phyloP scores from a whole-genome alignment of 2,329 filamentous ascomycete species.

The Acrocalymma vagum region DNA sequence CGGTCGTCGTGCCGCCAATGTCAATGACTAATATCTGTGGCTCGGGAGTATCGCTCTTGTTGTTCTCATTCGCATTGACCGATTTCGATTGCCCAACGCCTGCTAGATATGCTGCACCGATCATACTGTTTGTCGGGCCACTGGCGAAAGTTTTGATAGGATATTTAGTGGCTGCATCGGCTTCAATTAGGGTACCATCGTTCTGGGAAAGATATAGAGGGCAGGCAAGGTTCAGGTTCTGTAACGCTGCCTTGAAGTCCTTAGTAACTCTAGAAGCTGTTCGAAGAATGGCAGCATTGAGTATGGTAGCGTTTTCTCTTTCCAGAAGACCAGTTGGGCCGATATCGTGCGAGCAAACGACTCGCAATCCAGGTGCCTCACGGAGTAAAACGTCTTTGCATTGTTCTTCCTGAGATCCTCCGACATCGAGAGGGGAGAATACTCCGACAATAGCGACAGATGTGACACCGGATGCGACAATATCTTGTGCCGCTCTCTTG shows the following conservation, averaged over 20 bases:
- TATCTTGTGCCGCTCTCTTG: slow-evolving; percentile 38
- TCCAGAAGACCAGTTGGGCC: slow-evolving; percentile 62
- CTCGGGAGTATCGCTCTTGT: slow-evolving; percentile 15
- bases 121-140: slow-evolving; percentile 68
- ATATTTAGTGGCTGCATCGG: slow-evolving; percentile 59
- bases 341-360: slow-evolving; percentile 56
- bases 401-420: slow-evolving; percentile 27
- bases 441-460: slow-evolving; percentile 56
- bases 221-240: slow-evolving; percentile 58
- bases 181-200: slow-evolving; percentile 68
- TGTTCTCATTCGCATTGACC: no score
- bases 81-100: slow-evolving; percentile 6
- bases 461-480: slow-evolving; percentile 47
- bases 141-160: slow-evolving; percentile 71
- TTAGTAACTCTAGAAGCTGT: slow-evolving; percentile 67
- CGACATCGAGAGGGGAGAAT: slow-evolving; percentile 57
- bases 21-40: slow-evolving; percentile 62
- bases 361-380: slow-evolving; percentile 50
- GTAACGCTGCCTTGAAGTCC: slow-evolving; percentile 63
- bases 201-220: slow-evolving; percentile 71
- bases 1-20: slow-evolving; percentile 72
- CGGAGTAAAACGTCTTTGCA: slow-evolving; percentile 25
- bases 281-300: slow-evolving; percentile 69
- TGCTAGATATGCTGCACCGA: slow-evolving; percentile 64
- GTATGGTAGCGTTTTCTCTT: slow-evolving; percentile 70